Base-by-base conservation (phyloP, 1,139 yeast species). In the Yamadazyma buinensis region DNA sequence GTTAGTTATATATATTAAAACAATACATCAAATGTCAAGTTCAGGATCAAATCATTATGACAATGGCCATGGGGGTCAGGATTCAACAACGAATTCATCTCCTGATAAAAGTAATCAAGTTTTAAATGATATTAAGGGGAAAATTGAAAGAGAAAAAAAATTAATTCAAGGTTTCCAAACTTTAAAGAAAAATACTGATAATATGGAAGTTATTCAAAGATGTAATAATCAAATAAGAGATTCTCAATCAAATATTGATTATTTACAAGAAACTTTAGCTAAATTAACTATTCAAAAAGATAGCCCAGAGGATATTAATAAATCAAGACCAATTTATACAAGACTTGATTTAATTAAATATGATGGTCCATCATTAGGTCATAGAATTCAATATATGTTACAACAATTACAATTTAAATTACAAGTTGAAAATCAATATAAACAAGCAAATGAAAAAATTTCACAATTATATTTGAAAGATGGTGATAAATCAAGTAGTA, bases 321-420 rank as follows among this genome's bases (percentile, higher is more conserved):
- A 47, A 37, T 42, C 51, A 11, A 55, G 61, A 31, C 80, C 80
- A 1, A 50, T 66, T 11, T 77, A 75, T 51, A 76, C 90, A 0
- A 68, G 86, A 24, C 64, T 90, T 48, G 98, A 92, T 56, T 67
- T 92, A 41, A 75, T 87, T 55, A 88, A 88, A 50, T 88, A 87
- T 54, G 97, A 92, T 50, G 86, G 96, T 48, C 96, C 97, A 1
- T 85, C 95, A 1, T 66, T 92, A 48, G 96, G 97, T n/a, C 96
- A 92, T 51, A 77, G 94, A 45, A 92, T 92, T 51, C 96, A 87
- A 58, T 82, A 85, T 50, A 90, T 92, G 97, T 72, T 92, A 38
- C 97, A 88, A 59, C 95, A 88, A 57, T 69, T 92, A 37, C 96
- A 88, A 54, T 88, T 90, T 59, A 92, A 92, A 59, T 70, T 90